Evolutionary conservation across 2,329 filamentous ascomycete genomes (phyloP).

Genomic region (Macrophomina phaseolina): DNA sequence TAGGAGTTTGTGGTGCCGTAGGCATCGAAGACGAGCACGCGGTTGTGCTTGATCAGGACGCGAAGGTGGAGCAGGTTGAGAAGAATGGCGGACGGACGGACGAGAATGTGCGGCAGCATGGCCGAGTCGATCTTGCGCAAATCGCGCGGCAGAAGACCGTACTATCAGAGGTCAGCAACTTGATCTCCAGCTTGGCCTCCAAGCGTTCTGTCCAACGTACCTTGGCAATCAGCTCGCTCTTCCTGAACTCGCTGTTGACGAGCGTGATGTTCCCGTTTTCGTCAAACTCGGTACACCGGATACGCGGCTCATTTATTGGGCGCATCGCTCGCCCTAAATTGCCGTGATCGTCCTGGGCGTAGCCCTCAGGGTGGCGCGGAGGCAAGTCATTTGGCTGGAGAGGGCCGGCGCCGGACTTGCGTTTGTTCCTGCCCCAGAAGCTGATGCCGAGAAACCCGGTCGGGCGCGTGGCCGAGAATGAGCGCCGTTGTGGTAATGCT

Average conservation of each 20-base stretch:
- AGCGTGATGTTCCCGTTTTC: slow-evolving; percentile 90
- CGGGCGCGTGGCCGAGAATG: slow-evolving; percentile 33
- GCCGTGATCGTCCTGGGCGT: slow-evolving; percentile 59
- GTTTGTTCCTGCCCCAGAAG: slow-evolving; percentile 38
- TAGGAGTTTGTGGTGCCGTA: slow-evolving; percentile 95
- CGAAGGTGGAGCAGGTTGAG: slow-evolving; percentile 96
- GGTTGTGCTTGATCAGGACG: slow-evolving; percentile 92
- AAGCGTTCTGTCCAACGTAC: slow-evolving; percentile 50
- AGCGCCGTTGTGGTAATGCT: slow-evolving; percentile 16
- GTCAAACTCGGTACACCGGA: slow-evolving; percentile 95
- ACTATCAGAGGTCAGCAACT: slow-evolving; percentile 57
- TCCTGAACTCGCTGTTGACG: slow-evolving; percentile 95
- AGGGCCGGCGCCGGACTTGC: slow-evolving; percentile 51
- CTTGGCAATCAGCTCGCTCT: slow-evolving; percentile 95
- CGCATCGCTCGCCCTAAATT: slow-evolving; percentile 74
- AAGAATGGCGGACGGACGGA: slow-evolving; percentile 89
- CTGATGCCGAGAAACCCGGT: slow-evolving; percentile 31
- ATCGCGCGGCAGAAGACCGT: slow-evolving; percentile 90
- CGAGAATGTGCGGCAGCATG: slow-evolving; percentile 90
- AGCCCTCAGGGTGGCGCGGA: slow-evolving; percentile 8
- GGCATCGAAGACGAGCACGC: slow-evolving; percentile 93
- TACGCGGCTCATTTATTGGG: slow-evolving; percentile 79
- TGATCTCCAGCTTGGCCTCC: background rate
- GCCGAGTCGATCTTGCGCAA: slow-evolving; percentile 97
- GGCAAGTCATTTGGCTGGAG: slow-evolving; percentile 24